Conservation (phyloP, 1,139 yeast genomes). For the Saccharomyces hybrid region DNA sequence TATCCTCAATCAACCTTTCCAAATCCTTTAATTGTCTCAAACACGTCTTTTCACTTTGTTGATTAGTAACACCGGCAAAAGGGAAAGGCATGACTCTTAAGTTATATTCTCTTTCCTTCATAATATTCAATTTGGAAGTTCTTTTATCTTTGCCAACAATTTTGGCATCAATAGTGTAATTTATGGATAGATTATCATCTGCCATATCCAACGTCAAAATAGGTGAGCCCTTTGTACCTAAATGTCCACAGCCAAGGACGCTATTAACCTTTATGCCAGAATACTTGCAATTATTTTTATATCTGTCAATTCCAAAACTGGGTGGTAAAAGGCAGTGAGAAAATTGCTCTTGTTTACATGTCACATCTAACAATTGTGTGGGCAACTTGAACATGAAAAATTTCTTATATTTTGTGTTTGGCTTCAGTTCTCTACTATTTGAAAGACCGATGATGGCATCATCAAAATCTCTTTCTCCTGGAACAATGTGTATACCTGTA, state of each 20-base stretch:
- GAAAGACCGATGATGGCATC: constrained; percentile 47
- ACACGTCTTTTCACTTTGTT: constrained; percentile 7
- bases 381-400: constrained; percentile 61
- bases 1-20: constrained; percentile 17
- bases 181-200: constrained; percentile 25
- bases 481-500: constrained; percentile 45
- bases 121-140: constrained; percentile 19
- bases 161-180: constrained; percentile 31
- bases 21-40: constrained; percentile 17
- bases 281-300: constrained; percentile 30
- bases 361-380: constrained; percentile 45
- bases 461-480: constrained; percentile 43
- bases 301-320: constrained; percentile 50
- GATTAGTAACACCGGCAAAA: constrained; percentile 13
- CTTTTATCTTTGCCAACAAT: constrained; percentile 26
- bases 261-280: constrained; percentile 30
- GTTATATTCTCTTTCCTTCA: constrained; percentile 29
- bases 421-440: constrained; percentile 43
- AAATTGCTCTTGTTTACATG: constrained; percentile 47
- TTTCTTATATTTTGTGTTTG: constrained; percentile 50
- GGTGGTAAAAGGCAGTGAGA: constrained; percentile 59
- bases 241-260: constrained; percentile 38
- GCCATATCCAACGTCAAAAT: constrained; percentile 34
- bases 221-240: constrained; percentile 35
- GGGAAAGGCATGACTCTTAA: constrained; percentile 36